phyloP scores from a whole-genome alignment of 2,329 filamentous ascomycete species.

The Chaetomium sp. region DNA sequence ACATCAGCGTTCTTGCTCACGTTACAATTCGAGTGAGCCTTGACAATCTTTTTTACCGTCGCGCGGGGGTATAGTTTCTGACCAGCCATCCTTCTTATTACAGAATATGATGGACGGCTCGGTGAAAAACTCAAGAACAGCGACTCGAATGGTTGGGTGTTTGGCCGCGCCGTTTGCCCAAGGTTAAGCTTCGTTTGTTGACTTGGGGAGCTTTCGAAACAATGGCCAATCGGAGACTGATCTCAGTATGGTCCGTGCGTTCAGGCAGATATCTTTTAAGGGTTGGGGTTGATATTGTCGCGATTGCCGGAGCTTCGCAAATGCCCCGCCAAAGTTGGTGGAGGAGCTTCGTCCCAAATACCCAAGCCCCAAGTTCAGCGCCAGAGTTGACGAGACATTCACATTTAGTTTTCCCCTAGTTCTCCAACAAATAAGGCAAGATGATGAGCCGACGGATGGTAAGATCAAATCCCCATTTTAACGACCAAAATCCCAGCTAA shows the following conservation, averaged over 20 bases:
- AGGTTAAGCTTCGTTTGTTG: neutral
- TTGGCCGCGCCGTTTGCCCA: slow-evolving; percentile 1
- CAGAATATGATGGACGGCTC: too few species aligned
- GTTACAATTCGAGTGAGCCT: slow-evolving; percentile 79
- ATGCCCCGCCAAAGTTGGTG: slow-evolving; percentile 9
- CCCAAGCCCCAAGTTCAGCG: neutral
- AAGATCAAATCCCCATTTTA: neutral
- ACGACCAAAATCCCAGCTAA: neutral
- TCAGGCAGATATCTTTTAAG: neutral
- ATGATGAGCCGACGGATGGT: slow-evolving; percentile 31
- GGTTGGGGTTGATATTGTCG: neutral
- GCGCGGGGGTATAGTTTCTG: slow-evolving; percentile 81
- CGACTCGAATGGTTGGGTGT: neutral
- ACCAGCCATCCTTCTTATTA: slow-evolving; percentile 50
- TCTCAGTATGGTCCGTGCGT: neutral
- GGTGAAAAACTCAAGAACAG: neutral
- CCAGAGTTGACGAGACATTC: neutral
- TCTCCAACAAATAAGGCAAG: slow-evolving; percentile 1
- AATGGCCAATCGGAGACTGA: slow-evolving; percentile 6
- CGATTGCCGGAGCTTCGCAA: neutral
- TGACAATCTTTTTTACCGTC: slow-evolving; percentile 86
- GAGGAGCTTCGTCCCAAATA: neutral
- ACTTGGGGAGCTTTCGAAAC: neutral
- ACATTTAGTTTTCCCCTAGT: neutral
- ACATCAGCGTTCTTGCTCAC: slow-evolving; percentile 86